phyloP scores from a whole-genome alignment of 208 protist genomes.

The Entamoeba invadens region DNA sequence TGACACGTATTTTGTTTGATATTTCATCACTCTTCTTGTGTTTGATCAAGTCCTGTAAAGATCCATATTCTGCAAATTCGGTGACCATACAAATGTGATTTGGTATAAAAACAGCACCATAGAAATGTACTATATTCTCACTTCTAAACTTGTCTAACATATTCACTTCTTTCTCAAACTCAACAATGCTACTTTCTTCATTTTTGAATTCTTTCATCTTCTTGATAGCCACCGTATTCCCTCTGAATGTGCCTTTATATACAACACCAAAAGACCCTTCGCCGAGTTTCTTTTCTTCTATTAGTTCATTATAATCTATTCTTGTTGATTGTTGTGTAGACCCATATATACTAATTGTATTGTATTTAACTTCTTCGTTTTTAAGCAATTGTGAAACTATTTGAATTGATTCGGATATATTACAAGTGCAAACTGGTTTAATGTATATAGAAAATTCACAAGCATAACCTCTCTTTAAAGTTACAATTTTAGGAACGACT shows the following conservation, averaged over 20 bases:
- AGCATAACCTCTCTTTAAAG: background rate
- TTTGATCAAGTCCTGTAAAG: background rate
- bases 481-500: background rate
- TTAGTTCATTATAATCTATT: background rate
- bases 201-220: background rate
- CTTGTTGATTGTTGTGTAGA: background rate
- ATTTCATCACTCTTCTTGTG: background rate
- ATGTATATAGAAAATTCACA: background rate
- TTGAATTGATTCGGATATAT: background rate
- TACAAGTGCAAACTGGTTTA: background rate
- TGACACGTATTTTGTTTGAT: background rate
- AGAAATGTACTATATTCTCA: background rate
- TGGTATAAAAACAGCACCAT: background rate
- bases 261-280: background rate
- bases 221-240: background rate
- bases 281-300: background rate
- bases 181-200: background rate
- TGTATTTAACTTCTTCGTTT: background rate
- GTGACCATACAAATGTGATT: background rate
- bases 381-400: background rate
- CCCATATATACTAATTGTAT: background rate
- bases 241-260: background rate
- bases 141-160: background rate
- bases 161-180: background rate
- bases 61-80: background rate